Evolutionary conservation across 2,329 filamentous ascomycete genomes (phyloP).

Genomic region (Colletotrichum falcatum): DNA sequence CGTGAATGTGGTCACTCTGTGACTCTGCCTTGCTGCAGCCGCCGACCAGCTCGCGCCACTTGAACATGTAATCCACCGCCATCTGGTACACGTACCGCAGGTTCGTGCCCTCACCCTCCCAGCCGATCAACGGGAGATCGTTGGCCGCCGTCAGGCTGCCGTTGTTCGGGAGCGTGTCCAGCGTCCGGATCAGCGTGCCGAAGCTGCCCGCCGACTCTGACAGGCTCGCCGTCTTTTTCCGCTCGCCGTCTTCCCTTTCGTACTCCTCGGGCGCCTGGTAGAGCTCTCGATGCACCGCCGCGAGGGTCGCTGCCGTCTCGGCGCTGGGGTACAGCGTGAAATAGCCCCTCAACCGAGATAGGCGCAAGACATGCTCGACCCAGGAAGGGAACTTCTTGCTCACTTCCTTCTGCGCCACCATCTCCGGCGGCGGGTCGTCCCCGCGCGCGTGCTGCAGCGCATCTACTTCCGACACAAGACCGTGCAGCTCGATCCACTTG

Average conservation of each 20-base stretch:
- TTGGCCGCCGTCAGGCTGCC: slow-evolving; percentile 58
- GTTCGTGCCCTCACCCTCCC: slow-evolving; percentile 67
- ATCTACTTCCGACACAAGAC: slow-evolving; percentile 77
- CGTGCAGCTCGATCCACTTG: slow-evolving; percentile 88
- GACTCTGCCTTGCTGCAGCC: slow-evolving; percentile 64
- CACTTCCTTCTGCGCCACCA: slow-evolving; percentile 68
- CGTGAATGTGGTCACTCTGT: slow-evolving; percentile 47
- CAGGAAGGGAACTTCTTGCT: slow-evolving; percentile 78
- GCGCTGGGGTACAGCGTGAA: slow-evolving; percentile 82
- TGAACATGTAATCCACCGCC: slow-evolving; percentile 64
- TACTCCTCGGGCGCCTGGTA: slow-evolving; percentile 79
- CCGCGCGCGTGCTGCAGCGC: slow-evolving; percentile 52
- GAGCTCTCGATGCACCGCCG: slow-evolving; percentile 83
- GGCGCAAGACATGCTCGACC: slow-evolving; percentile 81
- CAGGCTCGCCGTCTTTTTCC: slow-evolving; percentile 44
- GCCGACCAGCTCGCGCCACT: slow-evolving; percentile 76
- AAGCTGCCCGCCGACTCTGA: slow-evolving; percentile 42
- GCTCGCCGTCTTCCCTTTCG: slow-evolving; percentile 45
- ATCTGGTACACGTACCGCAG: slow-evolving; percentile 55
- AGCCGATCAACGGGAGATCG: slow-evolving; percentile 70
- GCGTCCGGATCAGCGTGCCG: slow-evolving; percentile 56
- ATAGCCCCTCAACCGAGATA: slow-evolving; percentile 83
- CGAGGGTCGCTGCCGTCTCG: slow-evolving; percentile 65
- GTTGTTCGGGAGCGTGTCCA: slow-evolving; percentile 61
- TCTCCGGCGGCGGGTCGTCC: slow-evolving; percentile 51